Evolutionary conservation across 345 rosid species (phyloP), one percentile per base, ranked within the genome.

Genomic region (Iberis pinnata): DNA sequence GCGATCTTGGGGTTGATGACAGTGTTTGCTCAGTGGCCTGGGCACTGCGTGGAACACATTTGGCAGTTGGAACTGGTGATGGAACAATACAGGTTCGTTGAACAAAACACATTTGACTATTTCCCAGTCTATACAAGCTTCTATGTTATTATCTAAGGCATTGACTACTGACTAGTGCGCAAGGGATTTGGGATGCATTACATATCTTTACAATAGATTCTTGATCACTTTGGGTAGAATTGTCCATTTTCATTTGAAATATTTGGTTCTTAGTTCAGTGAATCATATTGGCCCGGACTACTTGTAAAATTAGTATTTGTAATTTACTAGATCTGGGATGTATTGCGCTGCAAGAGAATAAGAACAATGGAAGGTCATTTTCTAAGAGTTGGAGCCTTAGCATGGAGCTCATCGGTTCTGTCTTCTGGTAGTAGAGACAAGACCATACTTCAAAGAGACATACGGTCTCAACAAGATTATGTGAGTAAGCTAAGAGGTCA

Each of bases 361-460:
- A 80, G 99, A 75, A 80, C 89, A 43, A 83, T 93, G 99, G 97
- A 86, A 62, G 99, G 99, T 60, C 99, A 93, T 79, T 75, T 89
- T 17, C 62, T 82, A 45, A 83, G 97, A 52, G 95, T 86, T 55
- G 97, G 97, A 18, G 95, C 99, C 53, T 68, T 93, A 56, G 90
- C 97, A 16, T 93, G 99, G 97, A 83, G 94, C 63, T 76, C 95
- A 47, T 75, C 92, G 15, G 11, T 86, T 58, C 55, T 93, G 49
- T 82, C 99, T 73, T 85, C 99, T 32, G 99, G 99, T 63, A 86
- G 99, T 65, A 80, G 97, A 61, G 99, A 93, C 68, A 93, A 88
- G 78, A 82, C 73, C 56, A 84, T 93, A 72, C 86, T 83, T 66
- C 99, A 82, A 44, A 75, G 97, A 61, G 99, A 93, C 58, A 80